phyloP scores from a whole-genome alignment of 148 eudicot genomes.

The Silene uniflora region DNA sequence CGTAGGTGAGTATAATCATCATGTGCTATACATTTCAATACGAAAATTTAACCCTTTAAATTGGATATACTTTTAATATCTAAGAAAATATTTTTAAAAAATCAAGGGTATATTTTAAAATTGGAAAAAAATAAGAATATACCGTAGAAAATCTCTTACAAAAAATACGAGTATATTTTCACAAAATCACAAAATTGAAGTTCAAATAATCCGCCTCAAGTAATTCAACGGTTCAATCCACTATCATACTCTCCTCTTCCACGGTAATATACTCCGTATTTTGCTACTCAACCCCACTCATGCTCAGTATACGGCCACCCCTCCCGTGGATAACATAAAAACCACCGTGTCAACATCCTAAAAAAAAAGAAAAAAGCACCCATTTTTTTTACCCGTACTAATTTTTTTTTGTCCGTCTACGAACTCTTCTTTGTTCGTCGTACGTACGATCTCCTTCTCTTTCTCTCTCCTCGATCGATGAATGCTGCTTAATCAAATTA shows the following conservation, averaged over 20 bases:
- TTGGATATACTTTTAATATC: too few relatives aligned
- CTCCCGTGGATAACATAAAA: not conserved
- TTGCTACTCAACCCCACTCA: too few relatives aligned
- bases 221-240: not conserved
- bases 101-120: too few relatives aligned
- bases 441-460: conserved; percentile 29
- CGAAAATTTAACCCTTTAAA: too few relatives aligned
- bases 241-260: not conserved
- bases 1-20: too few relatives aligned
- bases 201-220: too few relatives aligned
- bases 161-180: too few relatives aligned
- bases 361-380: conserved; percentile 8
- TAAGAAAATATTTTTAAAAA: too few relatives aligned
- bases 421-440: not conserved
- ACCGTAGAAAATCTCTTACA: too few relatives aligned
- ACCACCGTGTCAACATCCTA: not conserved
- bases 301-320: not conserved
- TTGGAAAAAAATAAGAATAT: too few relatives aligned
- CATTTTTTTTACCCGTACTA: conserved; percentile 29
- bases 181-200: too few relatives aligned
- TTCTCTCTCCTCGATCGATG: conserved; percentile 32
- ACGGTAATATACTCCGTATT: not conserved
- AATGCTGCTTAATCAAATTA: conserved; percentile 41
- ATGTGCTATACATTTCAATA: too few relatives aligned
- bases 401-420: conserved; percentile 12